Conservation (phyloP, 148 eudicot genomes). For the Rheum nobile region DNA sequence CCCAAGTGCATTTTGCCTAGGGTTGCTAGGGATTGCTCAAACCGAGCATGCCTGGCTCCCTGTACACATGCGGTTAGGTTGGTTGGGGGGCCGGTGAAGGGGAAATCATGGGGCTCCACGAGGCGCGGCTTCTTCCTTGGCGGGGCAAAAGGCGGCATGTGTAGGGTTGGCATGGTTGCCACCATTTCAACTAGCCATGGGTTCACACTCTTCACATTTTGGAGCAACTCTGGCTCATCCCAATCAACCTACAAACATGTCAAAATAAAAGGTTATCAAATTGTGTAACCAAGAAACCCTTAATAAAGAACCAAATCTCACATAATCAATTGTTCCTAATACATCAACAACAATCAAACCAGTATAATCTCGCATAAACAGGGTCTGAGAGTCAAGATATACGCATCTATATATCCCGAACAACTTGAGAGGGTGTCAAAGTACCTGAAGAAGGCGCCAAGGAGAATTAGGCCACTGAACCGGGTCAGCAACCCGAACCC, state of each 20-base stretch:
- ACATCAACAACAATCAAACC: no score
- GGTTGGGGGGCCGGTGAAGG: constrained; percentile 33
- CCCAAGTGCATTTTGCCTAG: constrained; percentile 52
- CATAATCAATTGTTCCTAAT: no score
- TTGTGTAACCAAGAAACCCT: no score
- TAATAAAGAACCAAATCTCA: no score
- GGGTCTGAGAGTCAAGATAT: no score
- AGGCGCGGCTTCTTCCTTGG: constrained; percentile 32
- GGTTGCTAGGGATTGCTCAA: constrained; percentile 51
- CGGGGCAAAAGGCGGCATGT: constrained; percentile 31
- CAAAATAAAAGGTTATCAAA: neutral
- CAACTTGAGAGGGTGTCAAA: neutral
- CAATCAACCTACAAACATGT: constrained; percentile 25
- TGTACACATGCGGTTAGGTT: constrained; percentile 81
- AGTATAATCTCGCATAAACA: no score
- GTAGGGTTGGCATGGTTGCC: constrained; percentile 26
- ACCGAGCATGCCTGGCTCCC: constrained; percentile 99
- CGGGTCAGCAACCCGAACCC: constrained; percentile 70
- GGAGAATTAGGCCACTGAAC: constrained; percentile 89
- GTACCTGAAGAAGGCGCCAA: constrained; percentile 91
- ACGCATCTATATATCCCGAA: no score
- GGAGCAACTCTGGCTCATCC: constrained; percentile 41
- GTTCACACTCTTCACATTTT: constrained; percentile 37
- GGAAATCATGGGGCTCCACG: constrained; percentile 20
- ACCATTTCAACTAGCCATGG: constrained; percentile 41